These are phyloP conservation scores for Aspergillus sp. DNA, from an alignment of 2,329 filamentous ascomycete genomes.

Conservation along the genomic window DNA sequence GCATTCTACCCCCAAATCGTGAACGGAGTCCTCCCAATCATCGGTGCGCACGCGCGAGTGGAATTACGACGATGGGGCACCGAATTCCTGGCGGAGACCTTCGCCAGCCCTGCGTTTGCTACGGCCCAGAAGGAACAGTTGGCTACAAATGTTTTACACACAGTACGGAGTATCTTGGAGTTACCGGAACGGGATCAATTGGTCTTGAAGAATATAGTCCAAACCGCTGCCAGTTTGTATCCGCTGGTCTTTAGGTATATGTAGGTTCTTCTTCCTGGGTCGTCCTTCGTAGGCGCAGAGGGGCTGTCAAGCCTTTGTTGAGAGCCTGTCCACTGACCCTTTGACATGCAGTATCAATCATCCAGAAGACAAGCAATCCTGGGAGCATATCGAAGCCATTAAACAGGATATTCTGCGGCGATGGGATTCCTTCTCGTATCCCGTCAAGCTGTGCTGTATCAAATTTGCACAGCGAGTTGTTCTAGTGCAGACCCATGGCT, in stretches of 20 bases:
- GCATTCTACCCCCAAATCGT: slow-evolving; percentile 91
- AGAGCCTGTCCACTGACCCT: slow-evolving; percentile 31
- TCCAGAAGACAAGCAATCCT: slow-evolving; percentile 76
- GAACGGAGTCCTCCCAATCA: slow-evolving; percentile 88
- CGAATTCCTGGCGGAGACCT: slow-evolving; percentile 94
- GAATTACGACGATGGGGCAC: slow-evolving; percentile 94
- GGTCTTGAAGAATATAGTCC: slow-evolving; percentile 84
- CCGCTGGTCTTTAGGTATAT: slow-evolving; percentile 90
- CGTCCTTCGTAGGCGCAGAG: slow-evolving; percentile 26
- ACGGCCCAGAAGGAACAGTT: slow-evolving; percentile 79
- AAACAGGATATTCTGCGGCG: slow-evolving; percentile 86
- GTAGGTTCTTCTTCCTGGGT: slow-evolving; percentile 65
- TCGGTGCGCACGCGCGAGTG: slow-evolving; percentile 72
- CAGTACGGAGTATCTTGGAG: slow-evolving; percentile 71
- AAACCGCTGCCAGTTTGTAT: slow-evolving; percentile 90
- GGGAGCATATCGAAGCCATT: slow-evolving; percentile 86
- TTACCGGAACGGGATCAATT: slow-evolving; percentile 74
- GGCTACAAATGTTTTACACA: slow-evolving; percentile 76
- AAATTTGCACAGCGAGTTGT: slow-evolving; percentile 96
- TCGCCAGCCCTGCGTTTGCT: slow-evolving; percentile 84
- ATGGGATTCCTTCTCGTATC: slow-evolving; percentile 79
- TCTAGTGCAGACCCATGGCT: slow-evolving; percentile 84
- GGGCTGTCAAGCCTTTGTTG: slow-evolving; percentile 6
- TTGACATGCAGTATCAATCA: slow-evolving; percentile 74
- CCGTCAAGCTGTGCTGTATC: slow-evolving; percentile 89